Percentiles rank a stretch among this genome's conserved stretches.
Evolutionary conservation across 371 early-diverging fungal genomes (phyloP).

Genomic region (Mortierella sp.): DNA sequence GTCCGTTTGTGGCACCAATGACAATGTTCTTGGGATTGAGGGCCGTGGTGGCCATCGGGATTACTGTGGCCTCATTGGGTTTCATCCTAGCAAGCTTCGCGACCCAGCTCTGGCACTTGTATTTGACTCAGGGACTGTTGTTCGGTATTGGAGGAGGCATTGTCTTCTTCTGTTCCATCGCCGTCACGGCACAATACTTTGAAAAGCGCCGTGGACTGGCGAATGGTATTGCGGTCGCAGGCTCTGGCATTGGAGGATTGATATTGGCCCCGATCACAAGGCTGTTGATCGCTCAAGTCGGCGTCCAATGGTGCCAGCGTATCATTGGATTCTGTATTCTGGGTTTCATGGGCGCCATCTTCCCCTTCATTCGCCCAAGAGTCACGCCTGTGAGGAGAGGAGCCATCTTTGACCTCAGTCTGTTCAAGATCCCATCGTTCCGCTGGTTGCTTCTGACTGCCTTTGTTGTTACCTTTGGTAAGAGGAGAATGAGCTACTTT

Average conservation of each 20-base stretch:
- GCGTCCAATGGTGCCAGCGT: constrained; percentile 72
- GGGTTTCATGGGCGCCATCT: constrained; percentile 57
- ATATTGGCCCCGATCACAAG: constrained; percentile 75
- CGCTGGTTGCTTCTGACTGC: constrained; percentile 37
- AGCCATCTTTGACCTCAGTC: constrained; percentile 50
- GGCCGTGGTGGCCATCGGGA: constrained; percentile 67
- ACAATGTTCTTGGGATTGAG: constrained; percentile 67
- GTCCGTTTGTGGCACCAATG: constrained; percentile 71
- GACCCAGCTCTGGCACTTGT: constrained; percentile 65
- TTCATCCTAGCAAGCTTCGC: constrained; percentile 69
- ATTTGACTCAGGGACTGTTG: constrained; percentile 65
- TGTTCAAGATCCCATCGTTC: constrained; percentile 49
- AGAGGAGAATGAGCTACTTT: neutral
- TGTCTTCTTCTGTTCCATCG: constrained; percentile 68
- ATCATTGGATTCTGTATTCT: constrained; percentile 67
- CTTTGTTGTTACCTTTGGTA: constrained; percentile 55
- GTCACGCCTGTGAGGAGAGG: constrained; percentile 52
- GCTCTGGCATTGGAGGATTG: constrained; percentile 84
- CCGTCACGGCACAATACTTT: constrained; percentile 83
- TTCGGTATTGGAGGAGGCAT: constrained; percentile 60
- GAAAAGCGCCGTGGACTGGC: constrained; percentile 75
- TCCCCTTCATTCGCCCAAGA: constrained; percentile 59
- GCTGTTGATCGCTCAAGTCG: constrained; percentile 64
- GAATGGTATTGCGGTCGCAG: constrained; percentile 81
- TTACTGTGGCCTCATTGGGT: constrained; percentile 61